Evolutionary conservation across 73 alveolate species (phyloP), one percentile per base, ranked within the genome.

Genomic region (Breviolum minutum): DNA sequence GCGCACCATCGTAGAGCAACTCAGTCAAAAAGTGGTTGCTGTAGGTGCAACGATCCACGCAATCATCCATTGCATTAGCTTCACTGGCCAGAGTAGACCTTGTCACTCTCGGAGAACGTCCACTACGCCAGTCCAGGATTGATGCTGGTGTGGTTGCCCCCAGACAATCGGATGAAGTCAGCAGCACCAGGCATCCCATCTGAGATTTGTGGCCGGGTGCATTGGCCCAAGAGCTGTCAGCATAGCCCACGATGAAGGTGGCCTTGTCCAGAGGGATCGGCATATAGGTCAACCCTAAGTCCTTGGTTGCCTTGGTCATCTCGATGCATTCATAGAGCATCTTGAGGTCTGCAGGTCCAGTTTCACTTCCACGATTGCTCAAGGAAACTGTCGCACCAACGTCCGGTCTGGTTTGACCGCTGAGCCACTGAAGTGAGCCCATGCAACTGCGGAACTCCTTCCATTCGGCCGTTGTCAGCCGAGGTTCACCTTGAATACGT

Each of bases 221-320:
- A 69, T 90, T 90, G 2, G 97, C 97, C 88, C 86, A 70, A 63
- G 66, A 22, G 69, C 88, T 71, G 63, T 90, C 97, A 3, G 66
- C 22, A 77, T 71, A 90, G 29, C 63, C 88, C 19, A 73, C 70
- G 32, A 30, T 19, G 64, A 5, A 17, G 13, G 69, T 87, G 20
- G 95, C 84, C 3, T 29, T 8, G 84, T 68, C 73, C 22, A 87
- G 17, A n/a, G 20, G 9, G 0, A 87, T 54, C 1, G 68, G 82
- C 9, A 27, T 29, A 60, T 24, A 87, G 32, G 29, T 13, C 54
- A 87, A 26, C 7, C 95, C 95, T 0, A 22, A 16, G 27, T 12
- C 54, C 20, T 17, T 6, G 48, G 95, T 87, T 24, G 0, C 29
- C 84, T 87, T 87, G 71, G 32, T 24, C 48, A n/a, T 29, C 60